These are phyloP conservation scores for Flaveria bidentis DNA, from an alignment of 129 eudicot species.

Conservation along the genomic window DNA sequence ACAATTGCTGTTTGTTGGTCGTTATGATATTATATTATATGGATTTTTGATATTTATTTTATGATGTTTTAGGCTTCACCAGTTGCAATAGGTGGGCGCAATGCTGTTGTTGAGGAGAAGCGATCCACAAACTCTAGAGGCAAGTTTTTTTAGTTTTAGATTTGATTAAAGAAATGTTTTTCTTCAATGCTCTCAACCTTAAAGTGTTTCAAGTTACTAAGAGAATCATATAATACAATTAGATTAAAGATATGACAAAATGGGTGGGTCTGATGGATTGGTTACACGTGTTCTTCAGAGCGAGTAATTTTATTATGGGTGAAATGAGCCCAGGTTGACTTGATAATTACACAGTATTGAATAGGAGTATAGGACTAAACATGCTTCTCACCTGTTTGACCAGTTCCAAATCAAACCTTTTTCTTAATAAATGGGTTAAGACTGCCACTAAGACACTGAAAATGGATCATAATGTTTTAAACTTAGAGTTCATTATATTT, in stretches of 20 bases:
- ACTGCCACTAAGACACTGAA: neutral
- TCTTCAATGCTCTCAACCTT: neutral
- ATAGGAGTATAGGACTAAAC: neutral
- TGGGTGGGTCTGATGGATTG: neutral
- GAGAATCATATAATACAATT: neutral
- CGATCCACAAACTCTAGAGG: constrained; percentile 82
- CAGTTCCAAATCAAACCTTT: neutral
- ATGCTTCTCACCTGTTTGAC: neutral
- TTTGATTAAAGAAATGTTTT: neutral
- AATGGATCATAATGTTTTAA: neutral
- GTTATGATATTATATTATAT: too few relatives aligned
- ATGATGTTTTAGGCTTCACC: constrained; percentile 77
- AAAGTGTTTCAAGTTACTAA: neutral
- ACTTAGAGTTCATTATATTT: neutral
- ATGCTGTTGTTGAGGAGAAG: constrained; percentile 77
- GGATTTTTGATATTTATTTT: constrained; percentile 1
- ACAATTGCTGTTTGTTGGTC: neutral
- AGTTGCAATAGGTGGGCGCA: constrained; percentile 56
- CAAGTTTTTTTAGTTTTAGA: constrained; percentile 15
- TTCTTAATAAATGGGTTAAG: neutral
- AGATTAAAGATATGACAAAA: neutral
- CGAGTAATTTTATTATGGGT: neutral
- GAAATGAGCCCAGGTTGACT: neutral
- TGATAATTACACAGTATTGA: too few relatives aligned
- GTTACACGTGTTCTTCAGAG: neutral